A percentile compares a stretch with the other conserved stretches of the same genome.
Evolutionary conservation across 2,329 filamentous ascomycete species (phyloP).

Genomic region (Setomelanomma holmii): DNA sequence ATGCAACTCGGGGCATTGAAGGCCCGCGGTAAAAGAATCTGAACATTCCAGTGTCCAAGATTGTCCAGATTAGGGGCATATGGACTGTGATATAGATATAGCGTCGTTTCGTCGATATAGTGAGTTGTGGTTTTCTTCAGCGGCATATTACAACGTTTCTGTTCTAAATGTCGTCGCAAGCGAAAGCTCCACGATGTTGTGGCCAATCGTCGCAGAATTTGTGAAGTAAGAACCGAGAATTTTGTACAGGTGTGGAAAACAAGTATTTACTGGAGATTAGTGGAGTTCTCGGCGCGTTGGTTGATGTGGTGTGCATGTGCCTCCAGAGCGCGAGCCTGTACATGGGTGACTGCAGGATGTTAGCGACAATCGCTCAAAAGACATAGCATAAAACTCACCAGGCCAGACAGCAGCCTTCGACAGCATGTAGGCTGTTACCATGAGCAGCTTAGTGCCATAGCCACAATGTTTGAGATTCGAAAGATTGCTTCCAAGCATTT

Average conservation of each 20-base stretch:
- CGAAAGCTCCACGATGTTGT: too few relatives aligned
- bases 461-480: constrained; percentile 68
- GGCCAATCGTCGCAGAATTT: not conserved
- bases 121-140: too few relatives aligned
- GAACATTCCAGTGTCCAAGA: too few relatives aligned
- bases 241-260: not conserved
- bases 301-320: constrained; percentile 69
- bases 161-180: too few relatives aligned
- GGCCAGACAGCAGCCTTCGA: constrained; percentile 93
- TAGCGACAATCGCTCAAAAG: too few relatives aligned
- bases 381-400: constrained; percentile 62
- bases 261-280: constrained; percentile 36
- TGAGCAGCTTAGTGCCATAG: constrained; percentile 83
- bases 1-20: too few relatives aligned
- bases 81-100: too few relatives aligned
- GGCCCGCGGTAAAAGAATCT: too few relatives aligned
- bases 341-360: constrained; percentile 64
- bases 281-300: constrained; percentile 63
- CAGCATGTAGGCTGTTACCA: constrained; percentile 84
- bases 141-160: too few relatives aligned
- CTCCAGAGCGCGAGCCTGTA: constrained; percentile 71
- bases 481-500: constrained; percentile 58
- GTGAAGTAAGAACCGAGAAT: not conserved
- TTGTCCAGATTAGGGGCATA: too few relatives aligned
- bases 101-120: too few relatives aligned